phyloP scores from a whole-genome alignment of 1,139 yeast species.

The Arxiozyma slooffiae region DNA sequence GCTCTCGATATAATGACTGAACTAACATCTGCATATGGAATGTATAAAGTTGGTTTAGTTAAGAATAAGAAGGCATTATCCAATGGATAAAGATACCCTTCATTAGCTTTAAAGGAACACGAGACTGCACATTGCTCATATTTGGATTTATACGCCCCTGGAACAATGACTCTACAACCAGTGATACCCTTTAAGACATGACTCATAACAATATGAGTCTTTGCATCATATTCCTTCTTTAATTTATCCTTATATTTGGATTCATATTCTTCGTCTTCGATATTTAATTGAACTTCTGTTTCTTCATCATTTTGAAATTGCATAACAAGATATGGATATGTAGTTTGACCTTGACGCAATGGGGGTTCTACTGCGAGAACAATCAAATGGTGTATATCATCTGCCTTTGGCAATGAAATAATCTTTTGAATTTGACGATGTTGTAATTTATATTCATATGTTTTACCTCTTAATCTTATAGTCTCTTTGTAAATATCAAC shows the following conservation, averaged over 20 bases:
- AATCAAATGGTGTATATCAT: constrained; percentile 80
- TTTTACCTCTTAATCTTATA: constrained; percentile 89
- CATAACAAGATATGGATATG: constrained; percentile 83
- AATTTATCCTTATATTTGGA: constrained; percentile 67
- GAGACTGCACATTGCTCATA: constrained; percentile 74
- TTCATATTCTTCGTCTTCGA: constrained; percentile 74
- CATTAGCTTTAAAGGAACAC: constrained; percentile 90
- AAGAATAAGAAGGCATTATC: constrained; percentile 86
- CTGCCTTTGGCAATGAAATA: constrained; percentile 87
- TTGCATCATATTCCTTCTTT: constrained; percentile 67
- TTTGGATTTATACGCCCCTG: constrained; percentile 73
- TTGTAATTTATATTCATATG: constrained; percentile 93
- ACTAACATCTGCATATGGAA: constrained; percentile 75
- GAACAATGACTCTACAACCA: constrained; percentile 73
- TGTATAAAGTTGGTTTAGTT: constrained; percentile 88
- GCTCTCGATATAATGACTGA: constrained; percentile 79
- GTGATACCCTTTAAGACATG: constrained; percentile 87
- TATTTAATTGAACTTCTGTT: constrained; percentile 78
- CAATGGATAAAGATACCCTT: constrained; percentile 83
- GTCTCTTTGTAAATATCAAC: constrained; percentile 86
- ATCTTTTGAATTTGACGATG: constrained; percentile 84
- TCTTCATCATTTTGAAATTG: constrained; percentile 88
- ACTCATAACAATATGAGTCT: constrained; percentile 79
- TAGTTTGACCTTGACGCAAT: constrained; percentile 85
- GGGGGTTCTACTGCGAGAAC: constrained; percentile 94